Evolutionary conservation across 371 early-diverging fungal species (phyloP).

Genomic region (Apophysomyces ossiformis): DNA sequence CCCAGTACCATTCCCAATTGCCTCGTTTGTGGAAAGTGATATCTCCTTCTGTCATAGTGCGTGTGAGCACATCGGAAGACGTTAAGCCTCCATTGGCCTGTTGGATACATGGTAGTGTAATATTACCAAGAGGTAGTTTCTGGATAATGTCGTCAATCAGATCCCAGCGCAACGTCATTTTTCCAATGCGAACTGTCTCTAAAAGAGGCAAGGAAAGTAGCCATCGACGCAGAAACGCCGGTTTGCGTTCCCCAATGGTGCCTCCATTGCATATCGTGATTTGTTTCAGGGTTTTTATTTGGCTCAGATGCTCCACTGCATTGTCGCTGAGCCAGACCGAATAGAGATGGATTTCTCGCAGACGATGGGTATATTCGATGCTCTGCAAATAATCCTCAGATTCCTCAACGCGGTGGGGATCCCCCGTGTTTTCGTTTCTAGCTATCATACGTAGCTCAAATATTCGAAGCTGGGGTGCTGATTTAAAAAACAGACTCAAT

Average conservation of each 20-base stretch:
- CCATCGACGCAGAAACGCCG: conserved; percentile 16
- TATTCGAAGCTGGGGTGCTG: conserved; percentile 15
- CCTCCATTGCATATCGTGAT: conserved; percentile 20
- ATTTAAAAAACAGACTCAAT: conserved; percentile 14
- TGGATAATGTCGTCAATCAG: conserved; percentile 17
- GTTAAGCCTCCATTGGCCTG: background rate
- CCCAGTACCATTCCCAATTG: background rate
- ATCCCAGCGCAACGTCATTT: conserved; percentile 16
- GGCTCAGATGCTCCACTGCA: conserved; percentile 4
- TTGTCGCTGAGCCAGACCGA: conserved; percentile 19
- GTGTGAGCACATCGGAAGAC: conserved; percentile 1
- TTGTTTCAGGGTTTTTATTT: conserved; percentile 1
- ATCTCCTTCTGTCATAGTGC: background rate
- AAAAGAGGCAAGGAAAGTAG: conserved; percentile 2
- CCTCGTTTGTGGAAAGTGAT: conserved; percentile 7
- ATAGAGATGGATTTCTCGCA: conserved; percentile 16
- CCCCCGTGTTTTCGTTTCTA: background rate
- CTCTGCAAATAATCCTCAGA: conserved; percentile 18
- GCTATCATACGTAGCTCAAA: conserved; percentile 22
- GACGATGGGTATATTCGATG: background rate
- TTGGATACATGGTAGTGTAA: conserved; percentile 3
- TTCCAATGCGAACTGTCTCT: conserved; percentile 13
- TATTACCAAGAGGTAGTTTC: background rate
- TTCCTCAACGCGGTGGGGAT: background rate
- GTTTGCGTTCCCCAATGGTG: conserved; percentile 16